Evolutionary conservation across 192 early-diverging fungal genomes (phyloP).

Genomic region (Coemansia sp.): DNA sequence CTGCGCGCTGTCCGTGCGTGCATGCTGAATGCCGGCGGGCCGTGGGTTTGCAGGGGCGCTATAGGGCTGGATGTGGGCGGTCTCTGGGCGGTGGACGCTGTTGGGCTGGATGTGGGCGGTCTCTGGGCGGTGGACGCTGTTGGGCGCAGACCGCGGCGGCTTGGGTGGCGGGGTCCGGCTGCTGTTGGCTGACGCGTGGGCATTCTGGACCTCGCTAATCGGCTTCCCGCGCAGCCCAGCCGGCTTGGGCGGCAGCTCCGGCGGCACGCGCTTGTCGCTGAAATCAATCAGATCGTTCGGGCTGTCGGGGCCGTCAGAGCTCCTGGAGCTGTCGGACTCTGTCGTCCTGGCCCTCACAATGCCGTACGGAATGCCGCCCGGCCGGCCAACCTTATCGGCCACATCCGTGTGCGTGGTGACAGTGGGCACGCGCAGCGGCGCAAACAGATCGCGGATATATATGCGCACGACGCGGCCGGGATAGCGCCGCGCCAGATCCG

Average conservation of each 20-base stretch:
- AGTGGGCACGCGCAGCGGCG: slow-evolving; percentile 32
- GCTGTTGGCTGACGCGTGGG: not conserved
- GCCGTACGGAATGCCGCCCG: slow-evolving; percentile 30
- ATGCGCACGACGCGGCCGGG: slow-evolving; percentile 78
- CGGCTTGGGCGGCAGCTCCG: slow-evolving; percentile 45
- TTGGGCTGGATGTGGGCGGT: not conserved
- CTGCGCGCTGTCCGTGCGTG: no score
- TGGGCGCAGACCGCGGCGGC: slow-evolving; percentile 9
- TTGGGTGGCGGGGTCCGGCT: slow-evolving; percentile 13
- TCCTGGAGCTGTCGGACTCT: not conserved
- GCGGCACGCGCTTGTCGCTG: not conserved
- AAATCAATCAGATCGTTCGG: not conserved
- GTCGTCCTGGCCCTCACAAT: slow-evolving; percentile 13
- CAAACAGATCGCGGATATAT: slow-evolving; percentile 74
- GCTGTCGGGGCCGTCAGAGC: not conserved
- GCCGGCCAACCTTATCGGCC: slow-evolving; percentile 15
- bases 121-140: not conserved
- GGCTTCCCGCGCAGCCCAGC: slow-evolving; percentile 5
- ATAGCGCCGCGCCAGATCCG: slow-evolving; percentile 58
- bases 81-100: not conserved
- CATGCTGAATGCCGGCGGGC: not conserved
- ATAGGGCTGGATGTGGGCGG: not conserved
- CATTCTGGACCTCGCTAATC: no score
- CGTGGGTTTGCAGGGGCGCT: no score
- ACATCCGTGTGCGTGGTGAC: slow-evolving; percentile 34